A percentile compares a stretch with the other conserved stretches of the same genome.
Conservation (phyloP, 1,139 yeast species). For the Yamadazyma friedrichii region DNA sequence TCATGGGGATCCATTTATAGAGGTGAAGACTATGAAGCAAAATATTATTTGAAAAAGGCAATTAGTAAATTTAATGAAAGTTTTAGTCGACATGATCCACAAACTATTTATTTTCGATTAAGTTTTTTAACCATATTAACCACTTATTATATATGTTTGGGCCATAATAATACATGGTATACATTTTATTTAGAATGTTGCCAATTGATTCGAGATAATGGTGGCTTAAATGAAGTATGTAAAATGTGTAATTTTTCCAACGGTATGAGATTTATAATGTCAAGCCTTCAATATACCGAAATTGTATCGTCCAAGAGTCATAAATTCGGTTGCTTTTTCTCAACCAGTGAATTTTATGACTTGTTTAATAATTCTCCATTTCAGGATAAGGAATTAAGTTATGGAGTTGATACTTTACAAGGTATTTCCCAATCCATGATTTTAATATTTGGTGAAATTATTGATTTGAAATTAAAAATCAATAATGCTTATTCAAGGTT, state of each 20-base stretch:
- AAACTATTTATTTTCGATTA: slow-evolving; percentile 10
- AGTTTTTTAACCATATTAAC: slow-evolving; percentile 9
- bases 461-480: slow-evolving; percentile 17
- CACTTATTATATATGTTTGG: slow-evolving; percentile 31
- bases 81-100: slow-evolving; percentile 1
- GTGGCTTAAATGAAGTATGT: slow-evolving; percentile 43
- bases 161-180: slow-evolving; percentile 44
- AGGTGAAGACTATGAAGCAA: slow-evolving; percentile 21
- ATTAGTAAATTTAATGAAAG: slow-evolving; percentile 9
- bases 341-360: slow-evolving; percentile 15
- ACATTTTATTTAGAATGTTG: slow-evolving; percentile 27
- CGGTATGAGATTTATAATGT: slow-evolving; percentile 21
- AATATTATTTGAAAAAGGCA: slow-evolving; percentile 15
- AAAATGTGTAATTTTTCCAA: slow-evolving; percentile 18
- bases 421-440: slow-evolving; percentile 21
- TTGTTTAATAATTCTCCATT: slow-evolving; percentile 12
- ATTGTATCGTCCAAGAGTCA: slow-evolving; percentile 19
- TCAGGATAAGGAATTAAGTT: slow-evolving; percentile 12
- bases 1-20: slow-evolving; percentile 40
- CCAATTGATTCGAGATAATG: slow-evolving; percentile 48
- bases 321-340: slow-evolving; percentile 17
- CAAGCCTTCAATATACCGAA: slow-evolving; percentile 24
- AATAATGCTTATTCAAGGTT: slow-evolving; percentile 8
- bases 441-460: slow-evolving; percentile 18
- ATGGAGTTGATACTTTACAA: slow-evolving; percentile 26